Evolutionary conservation across 768 basidiomycete species (phyloP).

Genomic region (Mycena epipterygia): DNA sequence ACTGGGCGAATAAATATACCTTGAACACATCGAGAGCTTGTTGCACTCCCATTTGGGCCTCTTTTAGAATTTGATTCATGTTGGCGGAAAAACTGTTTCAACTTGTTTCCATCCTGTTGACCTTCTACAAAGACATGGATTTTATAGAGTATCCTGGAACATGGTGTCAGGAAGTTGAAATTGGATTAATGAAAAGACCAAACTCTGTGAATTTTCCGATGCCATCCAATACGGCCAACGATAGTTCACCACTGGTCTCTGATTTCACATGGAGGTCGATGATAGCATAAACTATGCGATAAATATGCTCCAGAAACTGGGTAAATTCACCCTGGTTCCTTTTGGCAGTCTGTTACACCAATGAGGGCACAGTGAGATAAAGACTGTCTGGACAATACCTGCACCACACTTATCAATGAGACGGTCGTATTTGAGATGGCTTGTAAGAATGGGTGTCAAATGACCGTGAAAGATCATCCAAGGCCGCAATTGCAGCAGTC

Average conservation of each 20-base stretch:
- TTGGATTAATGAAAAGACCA: neutral
- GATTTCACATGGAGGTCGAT: neutral
- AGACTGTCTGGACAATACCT: neutral
- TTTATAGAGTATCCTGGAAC: neutral
- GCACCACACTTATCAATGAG: neutral
- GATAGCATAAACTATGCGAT: neutral
- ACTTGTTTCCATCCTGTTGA: neutral
- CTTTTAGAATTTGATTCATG: neutral
- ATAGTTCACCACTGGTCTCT: neutral
- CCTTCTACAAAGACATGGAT: neutral
- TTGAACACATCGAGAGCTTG: neutral
- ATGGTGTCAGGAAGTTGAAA: neutral
- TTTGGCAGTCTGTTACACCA: neutral
- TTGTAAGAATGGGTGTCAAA: neutral
- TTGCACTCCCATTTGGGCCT: neutral
- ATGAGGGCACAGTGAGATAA: neutral
- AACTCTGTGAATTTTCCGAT: slow-evolving; percentile 6
- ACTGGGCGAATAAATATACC: neutral
- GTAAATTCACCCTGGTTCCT: neutral
- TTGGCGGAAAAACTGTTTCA: neutral
- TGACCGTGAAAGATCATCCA: no score
- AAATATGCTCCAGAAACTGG: neutral
- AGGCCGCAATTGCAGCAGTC: no score
- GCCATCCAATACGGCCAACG: neutral
- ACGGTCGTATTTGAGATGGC: neutral